A percentile compares a stretch with the other conserved stretches of the same genome.
Evolutionary conservation across 2,329 filamentous ascomycete species (phyloP).

Genomic region (Bipolaris victoriae): DNA sequence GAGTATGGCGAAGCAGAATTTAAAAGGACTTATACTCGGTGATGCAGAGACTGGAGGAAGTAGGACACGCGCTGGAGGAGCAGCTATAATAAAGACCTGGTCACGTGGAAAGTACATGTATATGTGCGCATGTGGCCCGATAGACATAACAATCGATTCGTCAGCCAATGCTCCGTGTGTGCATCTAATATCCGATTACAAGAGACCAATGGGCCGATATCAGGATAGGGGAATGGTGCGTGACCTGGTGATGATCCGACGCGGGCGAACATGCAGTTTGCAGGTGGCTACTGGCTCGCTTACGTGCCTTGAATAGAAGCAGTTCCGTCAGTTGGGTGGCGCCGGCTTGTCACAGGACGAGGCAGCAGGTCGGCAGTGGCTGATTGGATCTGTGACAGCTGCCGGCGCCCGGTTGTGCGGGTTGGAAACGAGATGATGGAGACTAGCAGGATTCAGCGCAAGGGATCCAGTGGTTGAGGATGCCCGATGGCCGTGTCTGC

Average conservation of each 20-base stretch:
- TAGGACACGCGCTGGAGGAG: conserved; percentile 2
- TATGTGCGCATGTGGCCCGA: background rate
- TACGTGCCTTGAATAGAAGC: conserved; percentile 19
- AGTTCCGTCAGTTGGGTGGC: conserved; percentile 19
- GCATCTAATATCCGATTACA: background rate
- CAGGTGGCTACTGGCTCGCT: conserved; percentile 1
- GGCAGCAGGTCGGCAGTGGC: conserved; percentile 25
- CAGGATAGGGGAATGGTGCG: background rate
- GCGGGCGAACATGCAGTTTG: conserved; percentile 17
- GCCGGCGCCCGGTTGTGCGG: conserved; percentile 13
- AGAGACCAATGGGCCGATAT: background rate
- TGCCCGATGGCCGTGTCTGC: conserved; percentile 22
- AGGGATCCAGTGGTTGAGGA: conserved; percentile 29
- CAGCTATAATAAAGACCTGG: background rate
- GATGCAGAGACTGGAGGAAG: conserved; percentile 8
- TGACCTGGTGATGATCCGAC: background rate
- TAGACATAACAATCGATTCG: background rate
- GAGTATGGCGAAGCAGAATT: conserved; percentile 33
- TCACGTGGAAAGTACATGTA: background rate
- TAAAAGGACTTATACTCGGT: conserved; percentile 12
- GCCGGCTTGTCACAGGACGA: conserved; percentile 23
- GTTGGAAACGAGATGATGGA: conserved; percentile 39
- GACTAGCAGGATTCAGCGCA: conserved; percentile 20
- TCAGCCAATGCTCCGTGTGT: background rate
- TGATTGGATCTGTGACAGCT: conserved; percentile 30